Percentiles rank a stretch among this genome's conserved stretches.
Conservation (phyloP, 768 basidiomycete species). For the Agaricus subrufescens region DNA sequence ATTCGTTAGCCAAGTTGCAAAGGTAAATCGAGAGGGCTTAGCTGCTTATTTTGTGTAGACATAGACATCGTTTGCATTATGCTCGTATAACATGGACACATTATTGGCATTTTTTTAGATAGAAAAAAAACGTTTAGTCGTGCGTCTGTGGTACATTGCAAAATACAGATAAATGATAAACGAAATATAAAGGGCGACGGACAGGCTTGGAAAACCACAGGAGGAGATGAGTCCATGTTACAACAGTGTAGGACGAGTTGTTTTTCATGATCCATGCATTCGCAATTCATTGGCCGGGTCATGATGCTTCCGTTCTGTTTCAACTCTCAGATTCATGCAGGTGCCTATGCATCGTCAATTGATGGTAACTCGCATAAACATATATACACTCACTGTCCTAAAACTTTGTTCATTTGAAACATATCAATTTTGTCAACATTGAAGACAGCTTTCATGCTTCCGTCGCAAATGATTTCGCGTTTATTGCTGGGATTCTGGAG, state of each 20-base stretch:
- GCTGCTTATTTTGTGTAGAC: not conserved
- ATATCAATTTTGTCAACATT: constrained; percentile 80
- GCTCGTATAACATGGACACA: not conserved
- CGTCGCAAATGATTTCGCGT: constrained; percentile 84
- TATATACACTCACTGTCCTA: constrained; percentile 57
- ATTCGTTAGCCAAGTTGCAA: not conserved
- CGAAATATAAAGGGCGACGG: not conserved
- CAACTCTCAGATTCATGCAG: constrained; percentile 29
- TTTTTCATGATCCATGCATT: too few species aligned
- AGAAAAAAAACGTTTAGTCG: not conserved
- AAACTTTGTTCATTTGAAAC: constrained; percentile 93
- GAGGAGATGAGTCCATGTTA: not conserved
- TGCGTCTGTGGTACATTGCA: constrained; percentile 3
- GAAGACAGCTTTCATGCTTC: constrained; percentile 68
- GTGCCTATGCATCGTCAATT: constrained; percentile 20
- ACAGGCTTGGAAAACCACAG: not conserved
- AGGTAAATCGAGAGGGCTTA: constrained; percentile 3
- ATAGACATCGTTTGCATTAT: not conserved
- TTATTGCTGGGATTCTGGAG: constrained; percentile 84
- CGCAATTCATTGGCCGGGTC: too few species aligned
- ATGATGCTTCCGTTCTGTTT: not conserved
- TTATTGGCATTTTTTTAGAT: not conserved
- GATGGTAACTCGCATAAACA: not conserved
- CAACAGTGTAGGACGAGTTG: not conserved
- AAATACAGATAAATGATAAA: constrained; percentile 8